Evolutionary conservation across 2,329 filamentous ascomycete species (phyloP).

Genomic region (Tolypocladium nubicola): DNA sequence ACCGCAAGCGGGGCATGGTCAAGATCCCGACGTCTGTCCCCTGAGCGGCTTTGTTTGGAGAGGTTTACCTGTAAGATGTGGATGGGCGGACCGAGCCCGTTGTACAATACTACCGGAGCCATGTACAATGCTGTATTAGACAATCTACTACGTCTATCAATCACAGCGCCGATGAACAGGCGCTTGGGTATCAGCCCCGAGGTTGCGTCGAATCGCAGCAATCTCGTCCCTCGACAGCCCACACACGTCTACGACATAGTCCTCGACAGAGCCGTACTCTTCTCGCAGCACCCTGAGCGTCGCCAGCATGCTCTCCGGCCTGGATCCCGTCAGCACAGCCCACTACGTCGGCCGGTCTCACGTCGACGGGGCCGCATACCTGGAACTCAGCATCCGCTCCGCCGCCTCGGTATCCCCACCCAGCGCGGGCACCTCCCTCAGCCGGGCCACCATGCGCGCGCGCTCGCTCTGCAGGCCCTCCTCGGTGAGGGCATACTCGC

Average conservation of each 20-base stretch:
- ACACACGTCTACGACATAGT: conserved; percentile 49
- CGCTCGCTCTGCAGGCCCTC: conserved; percentile 45
- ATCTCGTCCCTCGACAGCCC: conserved; percentile 46
- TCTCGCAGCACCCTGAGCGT: conserved; percentile 43
- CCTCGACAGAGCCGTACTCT: conserved; percentile 52
- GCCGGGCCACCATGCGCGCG: conserved; percentile 36
- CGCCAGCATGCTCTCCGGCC: conserved; percentile 37
- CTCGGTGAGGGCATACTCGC: conserved; percentile 60
- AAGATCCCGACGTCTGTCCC: conserved; percentile 58
- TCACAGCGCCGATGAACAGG: background rate
- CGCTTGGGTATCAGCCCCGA: conserved; percentile 14
- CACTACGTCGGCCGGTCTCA: background rate
- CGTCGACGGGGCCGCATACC: conserved; percentile 16
- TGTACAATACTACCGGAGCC: conserved; percentile 1
- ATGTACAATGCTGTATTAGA: conserved; percentile 5
- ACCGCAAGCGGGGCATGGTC: conserved; percentile 51
- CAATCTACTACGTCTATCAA: background rate
- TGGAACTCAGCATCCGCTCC: conserved; percentile 32
- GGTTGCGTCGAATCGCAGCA: conserved; percentile 36
- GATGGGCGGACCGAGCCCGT: background rate
- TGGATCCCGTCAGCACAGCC: conserved; percentile 6
- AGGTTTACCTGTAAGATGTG: background rate
- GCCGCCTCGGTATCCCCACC: conserved; percentile 32
- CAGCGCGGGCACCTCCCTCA: conserved; percentile 40
- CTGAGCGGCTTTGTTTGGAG: conserved; percentile 17